Evolutionary conservation across 192 early-diverging fungal species (phyloP).

Genomic region (Backusella australiensis): DNA sequence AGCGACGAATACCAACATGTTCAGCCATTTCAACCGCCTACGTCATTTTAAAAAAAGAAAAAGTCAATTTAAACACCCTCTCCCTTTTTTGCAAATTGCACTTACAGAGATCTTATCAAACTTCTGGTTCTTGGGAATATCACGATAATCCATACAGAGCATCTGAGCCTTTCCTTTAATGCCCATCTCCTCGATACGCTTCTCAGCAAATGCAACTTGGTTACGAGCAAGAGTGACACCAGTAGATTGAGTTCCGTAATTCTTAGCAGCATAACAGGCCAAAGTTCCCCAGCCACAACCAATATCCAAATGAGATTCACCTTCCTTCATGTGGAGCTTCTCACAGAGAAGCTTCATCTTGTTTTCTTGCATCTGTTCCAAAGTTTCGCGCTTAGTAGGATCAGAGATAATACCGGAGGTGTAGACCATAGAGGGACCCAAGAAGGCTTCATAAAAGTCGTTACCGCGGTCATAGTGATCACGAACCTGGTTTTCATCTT

Average conservation of each 20-base stretch:
- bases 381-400: slow-evolving; percentile 67
- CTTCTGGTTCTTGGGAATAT: slow-evolving; percentile 84
- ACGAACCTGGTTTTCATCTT: slow-evolving; percentile 97
- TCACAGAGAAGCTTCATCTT: slow-evolving; percentile 90
- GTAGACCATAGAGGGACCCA: slow-evolving; percentile 95
- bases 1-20: slow-evolving; percentile 95
- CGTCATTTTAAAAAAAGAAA: background rate
- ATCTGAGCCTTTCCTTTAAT: slow-evolving; percentile 77
- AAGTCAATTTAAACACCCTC: background rate
- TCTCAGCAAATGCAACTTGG: slow-evolving; percentile 88
- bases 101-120: slow-evolving; percentile 91
- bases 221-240: slow-evolving; percentile 93
- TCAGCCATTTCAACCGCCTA: slow-evolving; percentile 96
- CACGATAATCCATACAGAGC: slow-evolving; percentile 97
- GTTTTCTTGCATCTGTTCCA: slow-evolving; percentile 96
- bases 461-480: slow-evolving; percentile 99
- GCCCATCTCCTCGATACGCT: slow-evolving; percentile 77
- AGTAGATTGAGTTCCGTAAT: slow-evolving; percentile 85
- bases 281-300: slow-evolving; percentile 99
- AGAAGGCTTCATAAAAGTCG: slow-evolving; percentile 95
- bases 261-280: slow-evolving; percentile 83
- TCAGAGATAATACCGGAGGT: slow-evolving; percentile 92
- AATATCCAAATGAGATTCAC: slow-evolving; percentile 93
- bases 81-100: background rate
- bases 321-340: slow-evolving; percentile 78